Evolutionary conservation across 208 protist species (phyloP).

Genomic region (Endotrypanum monterogeii): DNA sequence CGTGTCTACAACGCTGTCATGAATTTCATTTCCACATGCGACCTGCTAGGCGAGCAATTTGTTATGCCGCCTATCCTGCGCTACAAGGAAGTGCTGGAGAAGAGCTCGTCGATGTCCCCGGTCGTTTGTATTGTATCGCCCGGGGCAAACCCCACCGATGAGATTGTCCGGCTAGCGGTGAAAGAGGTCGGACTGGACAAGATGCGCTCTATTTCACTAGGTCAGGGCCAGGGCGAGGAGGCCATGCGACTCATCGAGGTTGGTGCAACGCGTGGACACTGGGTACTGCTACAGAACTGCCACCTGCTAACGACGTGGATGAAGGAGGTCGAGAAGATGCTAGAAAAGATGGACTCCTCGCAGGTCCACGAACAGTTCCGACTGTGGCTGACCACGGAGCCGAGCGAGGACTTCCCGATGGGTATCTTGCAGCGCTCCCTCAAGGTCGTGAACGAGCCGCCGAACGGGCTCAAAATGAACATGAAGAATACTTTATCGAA

Average conservation of each 20-base stretch:
- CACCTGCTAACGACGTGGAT: constrained; percentile 98
- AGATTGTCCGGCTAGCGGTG: constrained; percentile 97
- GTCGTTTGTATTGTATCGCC: constrained; percentile 99
- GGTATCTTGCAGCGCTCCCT: constrained; percentile 97
- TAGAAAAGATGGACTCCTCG: constrained; percentile 95
- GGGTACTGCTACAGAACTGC: constrained; percentile 99
- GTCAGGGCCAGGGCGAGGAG: constrained; percentile 97
- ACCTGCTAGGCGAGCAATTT: constrained; percentile 93
- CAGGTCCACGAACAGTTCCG: constrained; percentile 97
- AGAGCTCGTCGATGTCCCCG: constrained; percentile 92
- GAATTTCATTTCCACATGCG: constrained; percentile 94
- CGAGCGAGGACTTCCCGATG: constrained; percentile 97
- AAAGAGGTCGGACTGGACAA: constrained; percentile 94
- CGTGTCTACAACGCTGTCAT: constrained; percentile 94
- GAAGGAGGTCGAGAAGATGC: constrained; percentile 97
- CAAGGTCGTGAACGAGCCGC: constrained; percentile 99
- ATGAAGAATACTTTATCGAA: constrained; percentile 97
- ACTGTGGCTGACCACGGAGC: constrained; percentile 99
- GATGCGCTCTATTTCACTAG: constrained; percentile 96
- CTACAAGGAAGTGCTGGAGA: constrained; percentile 96
- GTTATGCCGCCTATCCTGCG: constrained; percentile 97
- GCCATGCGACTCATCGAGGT: constrained; percentile 96
- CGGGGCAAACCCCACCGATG: constrained; percentile 97
- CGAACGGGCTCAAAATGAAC: constrained; percentile 99
- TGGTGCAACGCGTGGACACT: constrained; percentile 95